Evolutionary conservation across 2,329 filamentous ascomycete species (phyloP).

Genomic region (Shiraia sp.): DNA sequence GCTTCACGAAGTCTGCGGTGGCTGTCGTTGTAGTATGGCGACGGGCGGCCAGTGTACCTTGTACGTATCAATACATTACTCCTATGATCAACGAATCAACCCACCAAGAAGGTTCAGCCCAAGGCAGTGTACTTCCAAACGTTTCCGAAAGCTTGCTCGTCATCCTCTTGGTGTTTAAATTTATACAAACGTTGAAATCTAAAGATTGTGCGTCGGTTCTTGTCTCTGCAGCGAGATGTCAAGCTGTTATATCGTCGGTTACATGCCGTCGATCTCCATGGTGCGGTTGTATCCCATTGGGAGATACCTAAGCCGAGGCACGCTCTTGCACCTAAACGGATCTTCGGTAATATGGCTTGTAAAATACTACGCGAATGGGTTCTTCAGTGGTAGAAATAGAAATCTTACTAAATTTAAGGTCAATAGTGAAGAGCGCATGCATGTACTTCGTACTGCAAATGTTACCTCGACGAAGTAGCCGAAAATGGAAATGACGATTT

Average conservation of each 20-base stretch:
- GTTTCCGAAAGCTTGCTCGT: conserved; percentile 14
- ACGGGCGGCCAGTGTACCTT: conserved; percentile 37
- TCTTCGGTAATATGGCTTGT: too few relatives aligned
- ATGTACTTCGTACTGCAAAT: too few relatives aligned
- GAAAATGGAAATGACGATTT: too few relatives aligned
- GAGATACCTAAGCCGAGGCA: too few relatives aligned
- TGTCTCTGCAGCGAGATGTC: background rate
- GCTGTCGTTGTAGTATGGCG: conserved; percentile 38
- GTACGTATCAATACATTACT: background rate
- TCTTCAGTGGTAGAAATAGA: too few relatives aligned
- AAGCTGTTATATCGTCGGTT: background rate
- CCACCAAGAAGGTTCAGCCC: conserved; percentile 36
- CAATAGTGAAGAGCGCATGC: too few relatives aligned
- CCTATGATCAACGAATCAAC: background rate
- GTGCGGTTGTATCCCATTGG: too few relatives aligned
- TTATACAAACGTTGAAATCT: background rate
- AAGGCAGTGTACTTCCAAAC: conserved; percentile 35
- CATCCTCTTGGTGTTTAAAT: conserved; percentile 4
- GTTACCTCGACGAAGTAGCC: too few relatives aligned
- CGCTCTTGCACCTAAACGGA: too few relatives aligned
- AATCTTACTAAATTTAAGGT: too few relatives aligned
- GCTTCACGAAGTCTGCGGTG: conserved; percentile 32
- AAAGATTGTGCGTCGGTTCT: background rate
- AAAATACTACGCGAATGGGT: too few relatives aligned
- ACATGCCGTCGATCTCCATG: conserved; percentile 1